These are phyloP conservation scores for Alternaria brassicicola DNA, from an alignment of 2,329 filamentous ascomycete species.

Conservation along the genomic window DNA sequence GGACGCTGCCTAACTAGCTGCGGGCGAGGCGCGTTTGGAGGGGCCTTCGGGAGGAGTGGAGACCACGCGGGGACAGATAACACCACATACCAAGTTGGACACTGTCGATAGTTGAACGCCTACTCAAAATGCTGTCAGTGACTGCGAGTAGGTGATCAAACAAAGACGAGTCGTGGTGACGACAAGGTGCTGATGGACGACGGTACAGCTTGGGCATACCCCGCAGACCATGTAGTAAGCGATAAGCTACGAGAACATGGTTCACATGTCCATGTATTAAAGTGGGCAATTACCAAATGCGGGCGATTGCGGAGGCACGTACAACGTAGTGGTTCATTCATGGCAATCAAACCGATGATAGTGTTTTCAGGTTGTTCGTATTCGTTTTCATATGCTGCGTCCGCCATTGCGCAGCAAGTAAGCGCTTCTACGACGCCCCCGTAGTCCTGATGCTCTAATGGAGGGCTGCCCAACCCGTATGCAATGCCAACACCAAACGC, in stretches of 20 bases:
- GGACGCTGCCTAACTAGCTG: constrained; percentile 34
- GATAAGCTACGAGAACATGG: constrained; percentile 14
- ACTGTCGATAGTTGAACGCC: neutral
- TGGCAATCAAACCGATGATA: neutral
- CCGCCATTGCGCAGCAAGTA: constrained; percentile 1
- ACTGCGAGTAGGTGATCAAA: neutral
- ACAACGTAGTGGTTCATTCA: neutral
- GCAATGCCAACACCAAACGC: constrained; percentile 32
- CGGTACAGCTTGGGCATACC: constrained; percentile 4
- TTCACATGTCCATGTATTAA: constrained; percentile 4
- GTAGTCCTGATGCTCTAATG: constrained; percentile 9
- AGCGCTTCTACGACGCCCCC: constrained; percentile 18
- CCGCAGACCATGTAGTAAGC: constrained; percentile 12
- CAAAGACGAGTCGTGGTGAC: neutral
- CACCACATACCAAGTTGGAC: constrained; percentile 8
- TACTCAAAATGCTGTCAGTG: neutral
- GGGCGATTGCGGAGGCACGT: neutral
- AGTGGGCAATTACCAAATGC: neutral
- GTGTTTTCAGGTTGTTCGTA: constrained; percentile 5
- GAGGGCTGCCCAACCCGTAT: constrained; percentile 17
- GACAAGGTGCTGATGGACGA: constrained; percentile 9
- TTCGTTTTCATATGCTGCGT: constrained; percentile 7
- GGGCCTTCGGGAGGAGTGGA: constrained; percentile 8
- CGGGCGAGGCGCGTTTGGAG: constrained; percentile 26
- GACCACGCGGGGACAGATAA: constrained; percentile 5